Conservation (phyloP, 1,284 basidiomycete species). For the Phellopilus nigrolimitatus region DNA sequence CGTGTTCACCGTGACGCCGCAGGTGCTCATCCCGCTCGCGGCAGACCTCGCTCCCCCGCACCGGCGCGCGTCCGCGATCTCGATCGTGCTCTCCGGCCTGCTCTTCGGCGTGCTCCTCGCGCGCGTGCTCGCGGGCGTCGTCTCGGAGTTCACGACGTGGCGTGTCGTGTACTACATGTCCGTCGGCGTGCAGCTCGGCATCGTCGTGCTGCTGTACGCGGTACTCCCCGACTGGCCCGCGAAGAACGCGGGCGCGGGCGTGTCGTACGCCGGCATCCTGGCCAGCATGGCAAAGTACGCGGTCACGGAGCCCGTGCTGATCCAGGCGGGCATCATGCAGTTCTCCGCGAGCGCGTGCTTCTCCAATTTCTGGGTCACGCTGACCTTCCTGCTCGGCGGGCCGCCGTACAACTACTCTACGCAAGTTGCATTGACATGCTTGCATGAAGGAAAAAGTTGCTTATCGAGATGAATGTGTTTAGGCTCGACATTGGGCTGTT, state of each 20-base stretch:
- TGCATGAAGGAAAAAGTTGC: neutral
- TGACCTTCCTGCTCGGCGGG: slow-evolving; percentile 67
- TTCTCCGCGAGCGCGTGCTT: slow-evolving; percentile 55
- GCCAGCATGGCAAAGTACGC: slow-evolving; percentile 65
- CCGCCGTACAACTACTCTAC: slow-evolving; percentile 62
- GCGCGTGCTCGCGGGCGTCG: slow-evolving; percentile 61
- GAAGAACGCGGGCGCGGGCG: slow-evolving; percentile 42
- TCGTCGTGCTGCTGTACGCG: slow-evolving; percentile 49
- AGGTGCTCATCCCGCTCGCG: slow-evolving; percentile 59
- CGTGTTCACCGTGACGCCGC: slow-evolving; percentile 49
- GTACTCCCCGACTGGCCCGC: slow-evolving; percentile 68
- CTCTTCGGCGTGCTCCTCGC: slow-evolving; percentile 70
- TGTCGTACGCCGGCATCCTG: slow-evolving; percentile 59
- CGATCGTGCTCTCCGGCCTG: slow-evolving; percentile 63
- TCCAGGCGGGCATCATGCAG: slow-evolving; percentile 57
- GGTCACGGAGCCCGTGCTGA: slow-evolving; percentile 62
- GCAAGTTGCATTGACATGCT: slow-evolving; percentile 36
- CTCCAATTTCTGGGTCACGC: slow-evolving; percentile 62
- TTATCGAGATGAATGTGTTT: slow-evolving; percentile 30
- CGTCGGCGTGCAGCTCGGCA: slow-evolving; percentile 50
- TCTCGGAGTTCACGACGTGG: slow-evolving; percentile 59
- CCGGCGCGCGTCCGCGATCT: slow-evolving; percentile 56
- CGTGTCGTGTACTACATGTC: slow-evolving; percentile 64
- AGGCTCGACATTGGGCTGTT: slow-evolving; percentile 68
- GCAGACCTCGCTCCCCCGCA: slow-evolving; percentile 62